phyloP scores from a whole-genome alignment of 73 alveolate genomes.

The Tetrahymena malaccensis region DNA sequence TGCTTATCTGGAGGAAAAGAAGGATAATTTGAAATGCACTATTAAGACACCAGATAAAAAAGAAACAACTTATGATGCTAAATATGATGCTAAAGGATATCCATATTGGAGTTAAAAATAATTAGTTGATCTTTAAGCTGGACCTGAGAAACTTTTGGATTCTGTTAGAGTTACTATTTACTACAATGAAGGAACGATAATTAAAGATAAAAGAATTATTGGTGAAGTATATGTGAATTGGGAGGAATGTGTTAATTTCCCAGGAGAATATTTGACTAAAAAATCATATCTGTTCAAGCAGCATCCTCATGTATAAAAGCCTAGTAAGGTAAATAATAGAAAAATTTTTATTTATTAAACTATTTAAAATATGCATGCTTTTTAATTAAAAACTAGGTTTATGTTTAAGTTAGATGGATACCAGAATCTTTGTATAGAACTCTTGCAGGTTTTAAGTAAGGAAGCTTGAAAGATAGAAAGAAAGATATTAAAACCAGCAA shows the following conservation, averaged over 20 bases:
- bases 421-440: constrained; percentile 18
- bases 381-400: neutral
- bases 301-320: neutral
- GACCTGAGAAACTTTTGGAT: neutral
- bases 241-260: constrained; percentile 15
- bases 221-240: constrained; percentile 29
- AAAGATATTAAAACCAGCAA: neutral
- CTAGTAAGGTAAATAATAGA: neutral
- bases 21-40: neutral
- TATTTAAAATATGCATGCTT: neutral
- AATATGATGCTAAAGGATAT: neutral
- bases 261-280: constrained; percentile 21
- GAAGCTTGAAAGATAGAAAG: constrained; percentile 8
- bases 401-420: constrained; percentile 11
- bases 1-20: neutral
- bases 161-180: neutral
- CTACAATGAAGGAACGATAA: neutral
- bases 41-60: neutral
- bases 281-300: neutral
- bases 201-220: neutral
- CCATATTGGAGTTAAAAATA: neutral
- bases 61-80: neutral
- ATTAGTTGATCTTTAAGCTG: neutral
- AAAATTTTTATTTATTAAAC: neutral
- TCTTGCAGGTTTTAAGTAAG: constrained; percentile 3